A percentile compares a stretch with the other conserved stretches of the same genome.
phyloP scores from a whole-genome alignment of 1,139 yeast genomes.

The Scheffersomyces insectosa region DNA sequence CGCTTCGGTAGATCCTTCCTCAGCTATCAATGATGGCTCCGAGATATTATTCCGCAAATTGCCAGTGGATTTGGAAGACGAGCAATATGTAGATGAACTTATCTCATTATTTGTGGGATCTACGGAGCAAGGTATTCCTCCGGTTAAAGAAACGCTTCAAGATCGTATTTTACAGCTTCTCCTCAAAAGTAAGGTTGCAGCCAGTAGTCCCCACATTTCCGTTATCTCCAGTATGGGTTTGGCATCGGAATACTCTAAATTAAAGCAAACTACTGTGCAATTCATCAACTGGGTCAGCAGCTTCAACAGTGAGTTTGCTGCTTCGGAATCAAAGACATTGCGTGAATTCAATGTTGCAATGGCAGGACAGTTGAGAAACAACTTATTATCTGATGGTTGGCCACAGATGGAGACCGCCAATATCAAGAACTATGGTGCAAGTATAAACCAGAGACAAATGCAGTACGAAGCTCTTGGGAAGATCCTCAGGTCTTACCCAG shows the following conservation, averaged over 20 bases:
- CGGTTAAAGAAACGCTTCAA: conserved; percentile 57
- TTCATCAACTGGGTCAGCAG: conserved; percentile 60
- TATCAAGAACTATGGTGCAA: conserved; percentile 28
- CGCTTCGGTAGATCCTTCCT: conserved; percentile 63
- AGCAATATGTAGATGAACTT: conserved; percentile 41
- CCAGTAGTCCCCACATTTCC: conserved; percentile 37
- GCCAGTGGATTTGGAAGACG: conserved; percentile 53
- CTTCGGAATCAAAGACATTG: conserved; percentile 10
- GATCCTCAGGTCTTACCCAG: conserved; percentile 52
- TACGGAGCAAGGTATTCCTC: conserved; percentile 33
- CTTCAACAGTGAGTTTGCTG: conserved; percentile 16
- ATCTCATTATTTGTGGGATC: conserved; percentile 50
- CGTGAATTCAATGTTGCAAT: conserved; percentile 39
- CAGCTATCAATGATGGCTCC: conserved; percentile 53
- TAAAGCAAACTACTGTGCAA: conserved; percentile 54
- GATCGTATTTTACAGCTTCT: conserved; percentile 58
- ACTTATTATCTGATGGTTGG: conserved; percentile 60
- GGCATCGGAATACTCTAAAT: conserved; percentile 46
- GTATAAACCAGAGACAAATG: conserved; percentile 50
- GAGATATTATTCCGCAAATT: conserved; percentile 53
- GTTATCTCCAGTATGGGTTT: conserved; percentile 57
- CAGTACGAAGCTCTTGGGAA: conserved; percentile 81
- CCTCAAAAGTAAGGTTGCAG: conserved; percentile 53
- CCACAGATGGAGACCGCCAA: conserved; percentile 44
- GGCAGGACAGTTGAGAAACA: conserved; percentile 52